Evolutionary conservation across 1,139 yeast species (phyloP), one percentile per base, ranked within the genome.

Genomic region (Pichia sp.): DNA sequence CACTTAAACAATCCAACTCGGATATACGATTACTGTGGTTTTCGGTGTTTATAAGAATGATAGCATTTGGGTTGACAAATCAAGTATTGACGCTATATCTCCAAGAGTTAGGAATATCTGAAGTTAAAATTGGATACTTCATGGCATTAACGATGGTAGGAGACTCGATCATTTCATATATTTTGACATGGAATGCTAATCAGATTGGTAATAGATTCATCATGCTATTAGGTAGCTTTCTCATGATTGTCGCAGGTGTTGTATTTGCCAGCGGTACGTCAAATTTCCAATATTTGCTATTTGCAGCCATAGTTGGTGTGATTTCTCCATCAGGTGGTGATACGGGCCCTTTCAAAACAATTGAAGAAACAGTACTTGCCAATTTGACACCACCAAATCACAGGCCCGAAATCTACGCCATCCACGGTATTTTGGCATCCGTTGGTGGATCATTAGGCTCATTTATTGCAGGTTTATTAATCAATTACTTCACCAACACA

Each of bases 311-410:
- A 5, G 49, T 79, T 42, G 86, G 86, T 0, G 88, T 88, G 10
- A 83, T 88, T 4, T 85, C 95, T 1, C 95, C 96, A 1, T 79
- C 90, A 36, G 95, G 96, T 16, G 92, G 83, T 56, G 97, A 88
- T 58, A 86, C 92, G 0, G 97, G 97, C 0, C 97, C 97, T 0
- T 88, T 88, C 64, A 83, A 85, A 57, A 79, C 95, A 1, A 79
- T 88, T 27, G 97, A 88, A 59, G 96, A 88, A 59, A 84, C 95
- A 0, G 75, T 85, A 32, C 69, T 88, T 46, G 95, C 96, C 0
- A 95, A 86, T 62, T 65, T 88, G 53, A 82, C 95, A 0, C 78
- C 82, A 0, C 72, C 72, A 41, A 71, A 70, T 42, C 76, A 77
- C 46, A 68, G 95, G 40, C 83, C 95, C 0, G 87, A 81, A 50